A percentile compares a stretch with the other conserved stretches of the same genome.
phyloP scores from a whole-genome alignment of 805 yeast genomes.

The Cyberlindnera veronae region DNA sequence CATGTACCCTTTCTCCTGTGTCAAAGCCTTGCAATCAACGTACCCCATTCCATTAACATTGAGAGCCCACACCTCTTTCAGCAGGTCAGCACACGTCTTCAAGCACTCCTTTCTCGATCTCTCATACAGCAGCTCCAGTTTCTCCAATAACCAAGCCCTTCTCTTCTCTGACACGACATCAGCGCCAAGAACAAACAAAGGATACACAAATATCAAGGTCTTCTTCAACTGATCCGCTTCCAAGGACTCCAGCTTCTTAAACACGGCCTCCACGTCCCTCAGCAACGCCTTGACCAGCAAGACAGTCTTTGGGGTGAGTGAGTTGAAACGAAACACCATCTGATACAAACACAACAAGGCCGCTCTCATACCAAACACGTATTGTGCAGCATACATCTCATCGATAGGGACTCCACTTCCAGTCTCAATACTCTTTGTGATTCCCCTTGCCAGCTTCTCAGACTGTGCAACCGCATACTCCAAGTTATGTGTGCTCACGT shows the following conservation, averaged over 20 bases:
- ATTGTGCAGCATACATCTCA: slow-evolving; percentile 9
- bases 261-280: slow-evolving; percentile 5
- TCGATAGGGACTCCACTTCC: background rate
- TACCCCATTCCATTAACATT: slow-evolving; percentile 6
- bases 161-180: slow-evolving; percentile 7
- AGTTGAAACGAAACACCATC: slow-evolving; percentile 13
- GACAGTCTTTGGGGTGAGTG: slow-evolving; percentile 17
- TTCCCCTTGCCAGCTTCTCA: slow-evolving; percentile 3
- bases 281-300: slow-evolving; percentile 6
- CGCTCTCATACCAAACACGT: slow-evolving; percentile 5
- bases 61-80: slow-evolving; percentile 5
- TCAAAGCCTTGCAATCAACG: slow-evolving; percentile 7
- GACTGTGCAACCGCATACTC: slow-evolving; percentile 8
- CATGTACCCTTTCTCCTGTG: slow-evolving; percentile 1
- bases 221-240: slow-evolving; percentile 1
- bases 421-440: background rate
- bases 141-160: slow-evolving; percentile 6
- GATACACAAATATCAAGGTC: slow-evolving; percentile 4
- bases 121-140: slow-evolving; percentile 4
- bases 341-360: slow-evolving; percentile 13
- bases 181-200: slow-evolving; percentile 8
- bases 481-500: slow-evolving; percentile 7
- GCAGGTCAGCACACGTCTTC: slow-evolving; percentile 3
- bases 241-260: slow-evolving; percentile 1
- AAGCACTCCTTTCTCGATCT: slow-evolving; percentile 5